Evolutionary conservation across 306 rosid species (phyloP).

Genomic region (Quercus robur): DNA sequence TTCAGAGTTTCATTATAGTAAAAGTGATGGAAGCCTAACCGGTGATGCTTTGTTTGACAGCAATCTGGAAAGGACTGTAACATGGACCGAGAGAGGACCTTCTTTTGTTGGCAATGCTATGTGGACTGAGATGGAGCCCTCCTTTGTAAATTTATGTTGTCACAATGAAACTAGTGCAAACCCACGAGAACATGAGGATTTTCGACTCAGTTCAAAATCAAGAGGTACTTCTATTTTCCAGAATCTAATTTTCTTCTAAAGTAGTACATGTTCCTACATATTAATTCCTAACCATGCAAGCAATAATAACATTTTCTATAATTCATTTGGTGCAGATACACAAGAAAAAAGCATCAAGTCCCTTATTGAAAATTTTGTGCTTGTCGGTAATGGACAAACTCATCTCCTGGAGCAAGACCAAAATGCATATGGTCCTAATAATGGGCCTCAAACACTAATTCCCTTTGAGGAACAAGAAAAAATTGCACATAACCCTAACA

Average conservation of each 20-base stretch:
- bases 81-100: background rate
- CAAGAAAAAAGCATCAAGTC: background rate
- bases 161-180: background rate
- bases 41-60: background rate
- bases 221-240: background rate
- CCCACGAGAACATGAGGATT: background rate
- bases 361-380: background rate
- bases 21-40: background rate
- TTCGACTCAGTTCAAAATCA: background rate
- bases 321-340: background rate
- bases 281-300: background rate
- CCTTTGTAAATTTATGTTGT: background rate
- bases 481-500: background rate
- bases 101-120: background rate
- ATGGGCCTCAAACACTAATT: background rate
- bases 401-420: background rate
- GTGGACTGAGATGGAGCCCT: background rate
- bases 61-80: background rate
- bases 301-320: background rate
- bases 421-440: background rate
- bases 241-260: background rate
- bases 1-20: background rate
- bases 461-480: background rate
- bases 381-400: background rate
- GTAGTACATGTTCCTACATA: background rate